Percentiles rank a stretch among this genome's conserved stretches.
These are phyloP conservation scores for Cercospora sp. DNA, from an alignment of 2,329 filamentous ascomycete species.

Conservation along the genomic window DNA sequence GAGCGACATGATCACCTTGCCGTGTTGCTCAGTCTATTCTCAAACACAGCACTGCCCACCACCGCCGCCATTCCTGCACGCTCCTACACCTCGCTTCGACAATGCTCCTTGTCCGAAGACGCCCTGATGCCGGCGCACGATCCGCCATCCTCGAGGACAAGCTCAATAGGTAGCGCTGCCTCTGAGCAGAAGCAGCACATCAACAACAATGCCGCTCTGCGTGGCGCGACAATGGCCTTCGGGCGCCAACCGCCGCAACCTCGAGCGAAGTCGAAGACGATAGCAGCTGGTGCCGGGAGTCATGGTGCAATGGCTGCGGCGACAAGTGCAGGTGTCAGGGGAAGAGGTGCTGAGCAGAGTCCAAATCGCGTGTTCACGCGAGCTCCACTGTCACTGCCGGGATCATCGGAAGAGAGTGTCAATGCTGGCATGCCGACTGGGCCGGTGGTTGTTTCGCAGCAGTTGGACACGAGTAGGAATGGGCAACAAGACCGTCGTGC, in stretches of 20 bases:
- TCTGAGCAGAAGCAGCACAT: conserved; percentile 17
- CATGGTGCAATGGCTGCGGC: conserved; percentile 38
- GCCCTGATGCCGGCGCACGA: conserved; percentile 28
- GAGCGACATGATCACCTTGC: neutral
- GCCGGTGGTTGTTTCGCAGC: neutral
- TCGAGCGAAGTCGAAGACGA: conserved; percentile 16
- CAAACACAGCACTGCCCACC: neutral
- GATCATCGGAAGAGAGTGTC: neutral
- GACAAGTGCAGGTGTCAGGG: conserved; percentile 29
- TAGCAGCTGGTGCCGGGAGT: neutral
- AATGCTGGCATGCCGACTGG: neutral
- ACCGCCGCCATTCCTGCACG: neutral
- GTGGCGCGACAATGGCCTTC: conserved; percentile 52
- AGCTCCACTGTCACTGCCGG: conserved; percentile 15
- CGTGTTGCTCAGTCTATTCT: neutral
- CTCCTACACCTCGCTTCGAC: neutral
- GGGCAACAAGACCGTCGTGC: neutral
- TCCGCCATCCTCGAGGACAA: conserved; percentile 25
- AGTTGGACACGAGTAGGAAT: neutral
- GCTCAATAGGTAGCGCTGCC: conserved; percentile 28
- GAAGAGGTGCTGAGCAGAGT: conserved; percentile 26
- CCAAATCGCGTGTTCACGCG: conserved; percentile 20
- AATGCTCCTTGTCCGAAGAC: conserved; percentile 7
- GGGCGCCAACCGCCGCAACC: conserved; percentile 40
- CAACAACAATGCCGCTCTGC: conserved; percentile 46